Base-by-base conservation (phyloP, 2,329 filamentous ascomycete species). In the Fusarium luffae region DNA sequence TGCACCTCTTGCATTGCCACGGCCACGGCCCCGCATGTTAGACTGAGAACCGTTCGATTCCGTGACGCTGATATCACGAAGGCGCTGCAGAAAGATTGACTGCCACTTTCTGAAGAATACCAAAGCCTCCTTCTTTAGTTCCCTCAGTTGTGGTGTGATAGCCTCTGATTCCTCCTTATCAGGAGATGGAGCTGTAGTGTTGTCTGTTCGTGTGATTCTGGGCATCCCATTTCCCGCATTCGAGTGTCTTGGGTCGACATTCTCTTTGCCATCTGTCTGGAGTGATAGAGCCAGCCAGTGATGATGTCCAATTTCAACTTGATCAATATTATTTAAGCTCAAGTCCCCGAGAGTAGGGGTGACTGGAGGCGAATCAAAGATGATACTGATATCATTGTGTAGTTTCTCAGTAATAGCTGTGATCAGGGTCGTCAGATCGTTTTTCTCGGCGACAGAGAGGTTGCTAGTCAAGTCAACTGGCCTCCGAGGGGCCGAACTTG, bases 81-180 rank as follows among this genome's bases (percentile, higher is more conserved):
- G 82, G 16, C 94, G 88, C 59, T 88, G 85, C 42, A 93, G 82
- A 12, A 97, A 87, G 14, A 84, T 83, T 8, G 88, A 85, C 73
- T 93, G 88, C 95, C 95, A 98, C 69, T 93, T 91, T 61, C 92
- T 89, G 76, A 95, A 97, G 76, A 91, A 89, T 9, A 85, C 81
- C 7, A 97, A 77, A 3, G 90, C 86, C 56, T 91, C 89, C 67
- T 87, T 89, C 81, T 90, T 94, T 73, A 94, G 80, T 72, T 93
- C 90, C 60, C 85, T 81, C 66, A 91, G 84, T 60, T 84, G 79
- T 7, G 82, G 79, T 34, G 79, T 81, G 58, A 83, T 81, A 23
- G 77, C 69, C 40, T 77, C 76, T 18, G 78, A 66, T 44, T 78
- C 77, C 37, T 79, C 75, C 37, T 79, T 78, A 19, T 77, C 73